Conservation (phyloP, 495 filamentous ascomycete species). For the Zalerion maritima region DNA sequence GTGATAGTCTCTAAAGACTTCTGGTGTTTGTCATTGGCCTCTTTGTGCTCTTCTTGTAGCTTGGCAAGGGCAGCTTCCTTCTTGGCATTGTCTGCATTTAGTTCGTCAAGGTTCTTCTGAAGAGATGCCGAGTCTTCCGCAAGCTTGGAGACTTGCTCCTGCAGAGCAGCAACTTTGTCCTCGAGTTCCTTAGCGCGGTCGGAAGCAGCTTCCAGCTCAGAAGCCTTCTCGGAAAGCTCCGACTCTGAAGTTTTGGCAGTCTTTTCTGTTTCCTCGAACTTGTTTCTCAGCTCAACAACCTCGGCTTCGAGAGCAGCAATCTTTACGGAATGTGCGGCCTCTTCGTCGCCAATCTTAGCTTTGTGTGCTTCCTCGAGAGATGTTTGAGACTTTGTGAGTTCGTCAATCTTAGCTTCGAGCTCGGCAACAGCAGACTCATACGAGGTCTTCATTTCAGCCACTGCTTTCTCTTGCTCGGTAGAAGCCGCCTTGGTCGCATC, state of each 20-base stretch:
- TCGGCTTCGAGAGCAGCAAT: conserved; percentile 25
- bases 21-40: conserved; percentile 30
- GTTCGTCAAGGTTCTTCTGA: conserved; percentile 24
- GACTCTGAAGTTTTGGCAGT: conserved; percentile 23
- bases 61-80: conserved; percentile 28
- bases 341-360: conserved; percentile 14
- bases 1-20: conserved; percentile 34
- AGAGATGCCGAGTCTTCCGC: conserved; percentile 18
- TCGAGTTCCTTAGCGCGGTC: conserved; percentile 22
- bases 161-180: conserved; percentile 19
- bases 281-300: conserved; percentile 24
- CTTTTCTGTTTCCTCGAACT: conserved; percentile 19
- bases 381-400: conserved; percentile 19
- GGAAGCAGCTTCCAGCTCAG: conserved; percentile 20
- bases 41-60: conserved; percentile 30
- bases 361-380: conserved; percentile 16
- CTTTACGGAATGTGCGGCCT: conserved; percentile 16
- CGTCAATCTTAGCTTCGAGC: conserved; percentile 29
- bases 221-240: conserved; percentile 18
- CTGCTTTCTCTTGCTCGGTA: conserved; percentile 20
- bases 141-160: conserved; percentile 21
- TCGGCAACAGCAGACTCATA: conserved; percentile 23
- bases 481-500: conserved; percentile 18
- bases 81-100: conserved; percentile 22
- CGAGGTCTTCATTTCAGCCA: conserved; percentile 25